Evolutionary conservation across 257 asterid genomes (phyloP), one percentile per base, ranked within the genome.

Genomic region (Nicotiana obtusifolia): DNA sequence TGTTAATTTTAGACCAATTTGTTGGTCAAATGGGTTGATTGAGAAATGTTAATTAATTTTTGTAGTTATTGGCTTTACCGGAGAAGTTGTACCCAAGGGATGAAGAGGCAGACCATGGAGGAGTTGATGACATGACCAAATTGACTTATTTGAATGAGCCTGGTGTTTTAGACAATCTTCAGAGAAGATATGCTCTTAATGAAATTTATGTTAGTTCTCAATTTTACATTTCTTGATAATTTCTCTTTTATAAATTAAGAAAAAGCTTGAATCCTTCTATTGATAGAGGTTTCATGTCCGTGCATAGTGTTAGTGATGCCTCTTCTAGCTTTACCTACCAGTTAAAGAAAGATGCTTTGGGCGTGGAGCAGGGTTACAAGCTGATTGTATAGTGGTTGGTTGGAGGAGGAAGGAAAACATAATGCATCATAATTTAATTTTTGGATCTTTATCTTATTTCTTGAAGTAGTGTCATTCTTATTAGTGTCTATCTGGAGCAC

Each of bases 91-190:
- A 78, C 56, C 93, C 91, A 11, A 88, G 99, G 87, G 99, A 96
- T 77, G 93, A 83, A 76, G 98, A 96, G 84, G 87, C 90, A 35
- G 99, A 96, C 80, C 92, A 94, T n/a, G 98, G 98, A 79, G 98
- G 99, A 64, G 99, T 94, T 75, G 98, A 96, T 84, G 98, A 96
- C 71, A 94, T 96, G 99, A 95, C 98, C 60, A 95, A 96, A 67
- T 84, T 96, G 89, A 94, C 97, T 62, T 96, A 92, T 80, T 85
- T 96, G 93, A 94, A 94, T 86, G 98, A 94, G 90, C 98, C 98
- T 1, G 97, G 98, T 30, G 98, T 96, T 84, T 97, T 96, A 76
- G 98, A 96, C 83, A 95, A 95, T 89, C 93, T 95, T 59, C 91
- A 89, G 84, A 91, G 95, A 85, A 86, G 98, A 89, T 95, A 95